Conservation (phyloP, 2,329 filamentous ascomycete genomes). For the Xylaria polymorpha region DNA sequence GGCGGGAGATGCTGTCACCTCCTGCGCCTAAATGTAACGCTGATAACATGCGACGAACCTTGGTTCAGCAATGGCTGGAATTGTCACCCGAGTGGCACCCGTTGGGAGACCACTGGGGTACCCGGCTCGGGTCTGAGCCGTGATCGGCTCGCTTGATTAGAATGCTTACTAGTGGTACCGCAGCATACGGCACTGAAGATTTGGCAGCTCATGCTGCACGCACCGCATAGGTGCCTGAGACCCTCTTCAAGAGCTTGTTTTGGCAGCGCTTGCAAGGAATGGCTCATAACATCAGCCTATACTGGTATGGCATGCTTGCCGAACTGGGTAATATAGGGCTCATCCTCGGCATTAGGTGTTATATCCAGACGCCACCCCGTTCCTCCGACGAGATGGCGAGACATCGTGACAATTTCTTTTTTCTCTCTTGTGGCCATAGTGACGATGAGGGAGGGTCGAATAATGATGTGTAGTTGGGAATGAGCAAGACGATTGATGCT, state of each 20-base stretch:
- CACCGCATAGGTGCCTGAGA: slow-evolving; percentile 1
- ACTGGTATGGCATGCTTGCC: slow-evolving; percentile 1
- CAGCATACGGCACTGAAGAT: background rate
- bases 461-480: background rate
- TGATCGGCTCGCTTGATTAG: slow-evolving; percentile 5
- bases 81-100: background rate
- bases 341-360: background rate
- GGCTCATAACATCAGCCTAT: background rate
- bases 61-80: background rate
- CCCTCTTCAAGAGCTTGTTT: background rate
- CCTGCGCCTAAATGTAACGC: slow-evolving; percentile 4
- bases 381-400: no score
- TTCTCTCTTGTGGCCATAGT: background rate
- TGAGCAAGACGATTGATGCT: background rate
- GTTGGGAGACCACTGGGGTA: background rate
- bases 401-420: no score
- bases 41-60: background rate
- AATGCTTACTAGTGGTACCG: slow-evolving; percentile 3
- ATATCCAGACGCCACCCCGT: background rate
- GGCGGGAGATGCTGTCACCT: background rate
- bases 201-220: slow-evolving; percentile 5
- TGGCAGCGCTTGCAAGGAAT: background rate
- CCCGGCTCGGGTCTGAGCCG: slow-evolving; percentile 10
- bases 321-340: background rate
- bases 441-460: background rate